Base-by-base conservation (phyloP, 208 protist genomes). In the Novymonas esmeraldas region DNA sequence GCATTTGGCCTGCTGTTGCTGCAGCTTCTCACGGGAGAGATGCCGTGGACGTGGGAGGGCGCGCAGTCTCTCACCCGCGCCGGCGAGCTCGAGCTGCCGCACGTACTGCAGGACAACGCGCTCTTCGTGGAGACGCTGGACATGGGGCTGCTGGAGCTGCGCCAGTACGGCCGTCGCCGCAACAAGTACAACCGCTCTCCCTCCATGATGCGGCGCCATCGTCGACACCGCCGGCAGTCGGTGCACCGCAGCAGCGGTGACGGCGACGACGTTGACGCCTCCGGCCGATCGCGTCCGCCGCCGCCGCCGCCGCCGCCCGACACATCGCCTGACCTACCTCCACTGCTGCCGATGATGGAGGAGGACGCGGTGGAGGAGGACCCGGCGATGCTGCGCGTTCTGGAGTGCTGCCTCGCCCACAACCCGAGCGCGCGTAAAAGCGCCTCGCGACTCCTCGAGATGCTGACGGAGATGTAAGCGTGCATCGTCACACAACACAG, bases 1-100 rank as follows among this genome's bases (percentile, higher is more conserved):
- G 49, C 73, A 28, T 80, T 84, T 26, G 82, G 82, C 29, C 70
- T 84, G 1, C 56, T 82, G 9, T 49, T 88, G n/a, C 61, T 88
- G 33, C 68, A 81, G 61, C 69, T 79, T 54, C 57, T 84, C 0
- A 70, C 49, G 0, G 73, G 79, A 14, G 44, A 59, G 68, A 38
- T 56, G 29, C 81, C 81, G 46, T 87, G 81, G 82, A 73, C 65
- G 34, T 84, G 78, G 78, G 42, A 58, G 3, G 64, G 52, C 22
- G 11, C 22, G 29, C 18, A 34, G 10, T 24, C 42, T 4, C 0
- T 9, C 7, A 46, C 44, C 2, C 26, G 29, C 9, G 38, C 34
- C 31, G 62, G 41, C 45, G 48, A 33, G 24, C 26, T 16, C 13
- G 76, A 78, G 24, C 68, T 76, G 33, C 38, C 10, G 11, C 54